Evolutionary conservation across 2,329 filamentous ascomycete genomes (phyloP).

Genomic region (Gaeumannomyces tritici): DNA sequence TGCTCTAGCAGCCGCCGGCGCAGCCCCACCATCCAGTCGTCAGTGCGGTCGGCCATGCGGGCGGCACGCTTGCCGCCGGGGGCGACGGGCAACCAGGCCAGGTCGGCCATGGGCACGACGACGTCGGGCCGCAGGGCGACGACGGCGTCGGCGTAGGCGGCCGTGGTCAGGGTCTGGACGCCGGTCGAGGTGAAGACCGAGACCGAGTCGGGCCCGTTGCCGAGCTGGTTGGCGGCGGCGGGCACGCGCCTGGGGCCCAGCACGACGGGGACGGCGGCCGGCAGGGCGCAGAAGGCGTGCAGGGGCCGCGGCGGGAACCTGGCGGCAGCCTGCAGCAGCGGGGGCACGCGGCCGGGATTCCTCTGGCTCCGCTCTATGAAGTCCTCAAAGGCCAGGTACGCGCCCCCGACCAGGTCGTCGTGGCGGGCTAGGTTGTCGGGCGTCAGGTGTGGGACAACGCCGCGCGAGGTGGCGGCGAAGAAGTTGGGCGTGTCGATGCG

Average conservation of each 20-base stretch:
- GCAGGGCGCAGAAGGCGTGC: slow-evolving; percentile 67
- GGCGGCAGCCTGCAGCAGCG: slow-evolving; percentile 31
- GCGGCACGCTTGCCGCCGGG: slow-evolving; percentile 60
- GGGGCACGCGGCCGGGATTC: slow-evolving; percentile 30
- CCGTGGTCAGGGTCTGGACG: slow-evolving; percentile 60
- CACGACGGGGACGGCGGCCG: slow-evolving; percentile 55
- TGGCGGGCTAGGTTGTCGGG: slow-evolving; percentile 68
- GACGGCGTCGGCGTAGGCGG: slow-evolving; percentile 59
- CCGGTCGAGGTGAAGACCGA: slow-evolving; percentile 81
- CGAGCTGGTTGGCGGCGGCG: slow-evolving; percentile 59
- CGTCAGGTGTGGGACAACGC: slow-evolving; percentile 77
- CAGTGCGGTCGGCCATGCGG: slow-evolving; percentile 80
- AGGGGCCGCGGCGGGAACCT: slow-evolving; percentile 35
- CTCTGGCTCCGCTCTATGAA: slow-evolving; percentile 46
- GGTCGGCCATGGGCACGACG: slow-evolving; percentile 67
- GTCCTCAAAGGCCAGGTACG: slow-evolving; percentile 83
- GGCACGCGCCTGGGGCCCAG: slow-evolving; percentile 71
- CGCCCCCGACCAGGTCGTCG: slow-evolving; percentile 49
- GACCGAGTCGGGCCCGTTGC: slow-evolving; percentile 62
- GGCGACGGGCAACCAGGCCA: slow-evolving; percentile 32
- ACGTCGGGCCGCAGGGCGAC: slow-evolving; percentile 68
- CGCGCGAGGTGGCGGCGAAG: slow-evolving; percentile 71
- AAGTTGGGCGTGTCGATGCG: slow-evolving; percentile 77
- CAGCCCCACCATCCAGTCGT: slow-evolving; percentile 68
- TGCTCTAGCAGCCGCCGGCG: slow-evolving; percentile 29